Conservation (phyloP, 768 basidiomycete species). For the Hydnomerulius pinastri region DNA sequence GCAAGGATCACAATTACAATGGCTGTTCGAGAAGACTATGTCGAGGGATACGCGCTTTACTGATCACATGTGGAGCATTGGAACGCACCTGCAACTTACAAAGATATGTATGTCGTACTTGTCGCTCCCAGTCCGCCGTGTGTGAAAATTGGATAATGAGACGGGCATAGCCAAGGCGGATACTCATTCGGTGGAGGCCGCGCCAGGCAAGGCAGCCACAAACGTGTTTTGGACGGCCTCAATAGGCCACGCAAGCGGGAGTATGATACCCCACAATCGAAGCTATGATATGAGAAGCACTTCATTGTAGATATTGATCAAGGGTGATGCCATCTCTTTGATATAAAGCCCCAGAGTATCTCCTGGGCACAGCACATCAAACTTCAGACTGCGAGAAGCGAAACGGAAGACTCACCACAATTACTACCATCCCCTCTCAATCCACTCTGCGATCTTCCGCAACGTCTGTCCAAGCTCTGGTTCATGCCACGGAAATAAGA, state of each 20-base stretch:
- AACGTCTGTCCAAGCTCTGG: conserved; percentile 55
- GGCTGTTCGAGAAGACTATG: background rate
- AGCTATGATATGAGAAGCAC: background rate
- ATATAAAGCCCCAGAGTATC: too few relatives aligned
- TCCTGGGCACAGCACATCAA: too few relatives aligned
- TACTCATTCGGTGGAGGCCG: background rate
- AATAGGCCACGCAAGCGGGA: background rate
- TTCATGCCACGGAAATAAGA: conserved; percentile 54
- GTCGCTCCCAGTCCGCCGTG: background rate
- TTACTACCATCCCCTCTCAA: too few relatives aligned
- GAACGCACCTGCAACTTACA: background rate
- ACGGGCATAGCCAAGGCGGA: background rate
- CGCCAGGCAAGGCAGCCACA: background rate
- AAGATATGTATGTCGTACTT: background rate
- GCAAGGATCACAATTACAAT: background rate
- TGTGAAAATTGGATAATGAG: background rate
- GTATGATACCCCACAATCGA: background rate
- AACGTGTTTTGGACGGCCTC: background rate
- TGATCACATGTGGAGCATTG: background rate
- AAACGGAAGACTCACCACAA: too few relatives aligned
- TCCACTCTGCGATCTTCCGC: conserved; percentile 52
- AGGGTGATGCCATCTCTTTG: too few relatives aligned
- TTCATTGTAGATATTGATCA: too few relatives aligned
- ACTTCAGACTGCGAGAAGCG: too few relatives aligned
- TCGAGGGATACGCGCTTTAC: background rate